Conservation (phyloP, 805 yeast species). For the Kodamaea restingae region DNA sequence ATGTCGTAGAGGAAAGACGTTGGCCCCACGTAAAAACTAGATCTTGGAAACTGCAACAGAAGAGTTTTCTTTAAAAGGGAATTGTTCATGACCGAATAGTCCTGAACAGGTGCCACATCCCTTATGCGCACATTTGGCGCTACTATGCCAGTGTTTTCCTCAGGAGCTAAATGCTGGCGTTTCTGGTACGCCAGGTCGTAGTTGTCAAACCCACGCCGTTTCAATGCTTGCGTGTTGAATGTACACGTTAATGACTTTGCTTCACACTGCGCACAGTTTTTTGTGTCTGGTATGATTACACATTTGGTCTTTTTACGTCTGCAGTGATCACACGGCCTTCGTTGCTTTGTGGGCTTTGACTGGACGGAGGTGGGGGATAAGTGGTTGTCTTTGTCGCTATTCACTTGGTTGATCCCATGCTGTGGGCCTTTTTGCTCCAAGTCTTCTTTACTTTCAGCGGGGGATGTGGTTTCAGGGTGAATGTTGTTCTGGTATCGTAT, state of each 20-base stretch:
- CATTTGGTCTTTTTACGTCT: slow-evolving; percentile 77
- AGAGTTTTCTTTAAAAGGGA: slow-evolving; percentile 64
- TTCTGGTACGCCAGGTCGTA: slow-evolving; percentile 8
- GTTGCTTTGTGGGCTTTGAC: slow-evolving; percentile 31
- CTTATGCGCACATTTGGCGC: slow-evolving; percentile 45
- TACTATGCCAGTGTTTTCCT: slow-evolving; percentile 19
- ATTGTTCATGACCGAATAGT: slow-evolving; percentile 59
- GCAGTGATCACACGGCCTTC: slow-evolving; percentile 82
- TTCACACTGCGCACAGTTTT: slow-evolving; percentile 74
- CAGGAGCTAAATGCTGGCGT: slow-evolving; percentile 11
- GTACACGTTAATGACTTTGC: slow-evolving; percentile 72
- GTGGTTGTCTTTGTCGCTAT: slow-evolving; percentile 6
- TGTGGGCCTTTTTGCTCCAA: background rate
- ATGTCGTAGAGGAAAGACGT: slow-evolving; percentile 76
- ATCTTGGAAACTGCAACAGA: slow-evolving; percentile 82
- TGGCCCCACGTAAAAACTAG: slow-evolving; percentile 85
- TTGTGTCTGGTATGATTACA: slow-evolving; percentile 58
- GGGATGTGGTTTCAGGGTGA: slow-evolving; percentile 9
- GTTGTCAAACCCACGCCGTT: slow-evolving; percentile 26
- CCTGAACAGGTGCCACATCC: slow-evolving; percentile 59
- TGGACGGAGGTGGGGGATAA: slow-evolving; percentile 3
- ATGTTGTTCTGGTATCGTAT: slow-evolving; percentile 31
- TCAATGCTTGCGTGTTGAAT: slow-evolving; percentile 54
- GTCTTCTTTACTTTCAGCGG: background rate
- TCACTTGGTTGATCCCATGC: too few species aligned